These are phyloP conservation scores for Trichoderma pleuroti DNA, from an alignment of 2,329 filamentous ascomycete species.

Conservation along the genomic window DNA sequence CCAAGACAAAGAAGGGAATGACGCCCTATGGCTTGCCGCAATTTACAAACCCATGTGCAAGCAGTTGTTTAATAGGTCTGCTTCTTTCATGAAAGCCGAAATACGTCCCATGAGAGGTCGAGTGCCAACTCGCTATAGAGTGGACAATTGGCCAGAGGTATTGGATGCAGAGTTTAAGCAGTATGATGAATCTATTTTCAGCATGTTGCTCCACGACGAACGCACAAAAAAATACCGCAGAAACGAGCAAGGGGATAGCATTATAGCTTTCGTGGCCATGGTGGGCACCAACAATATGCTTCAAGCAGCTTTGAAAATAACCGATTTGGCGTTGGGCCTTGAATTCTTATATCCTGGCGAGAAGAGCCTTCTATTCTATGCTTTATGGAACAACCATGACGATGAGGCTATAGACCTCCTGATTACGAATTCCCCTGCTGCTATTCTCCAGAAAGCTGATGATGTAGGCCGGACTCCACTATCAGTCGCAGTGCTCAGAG, in stretches of 20 bases:
- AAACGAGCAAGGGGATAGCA: neutral
- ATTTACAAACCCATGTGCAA: accelerated
- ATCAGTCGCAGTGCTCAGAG: neutral
- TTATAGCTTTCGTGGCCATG: accelerated
- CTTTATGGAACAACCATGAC: neutral
- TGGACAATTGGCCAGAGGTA: neutral
- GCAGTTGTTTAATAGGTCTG: accelerated
- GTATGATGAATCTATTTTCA: neutral
- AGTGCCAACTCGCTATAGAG: neutral
- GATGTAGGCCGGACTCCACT: accelerated
- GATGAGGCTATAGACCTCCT: neutral
- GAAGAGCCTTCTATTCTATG: accelerated
- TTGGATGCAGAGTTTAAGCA: neutral
- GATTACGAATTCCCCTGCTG: neutral
- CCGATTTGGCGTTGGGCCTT: neutral
- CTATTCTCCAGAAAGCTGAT: neutral
- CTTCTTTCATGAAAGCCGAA: accelerated
- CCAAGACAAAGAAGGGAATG: accelerated
- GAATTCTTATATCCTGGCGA: accelerated
- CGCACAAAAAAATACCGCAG: neutral
- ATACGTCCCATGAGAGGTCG: accelerated
- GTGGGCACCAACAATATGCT: neutral
- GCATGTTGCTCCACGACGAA: neutral
- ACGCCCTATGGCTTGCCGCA: neutral
- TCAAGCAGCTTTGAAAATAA: neutral